Evolutionary conservation across 495 filamentous ascomycete species (phyloP), one percentile per base, ranked within the genome.

Genomic region (Aeminium ludgeri): DNA sequence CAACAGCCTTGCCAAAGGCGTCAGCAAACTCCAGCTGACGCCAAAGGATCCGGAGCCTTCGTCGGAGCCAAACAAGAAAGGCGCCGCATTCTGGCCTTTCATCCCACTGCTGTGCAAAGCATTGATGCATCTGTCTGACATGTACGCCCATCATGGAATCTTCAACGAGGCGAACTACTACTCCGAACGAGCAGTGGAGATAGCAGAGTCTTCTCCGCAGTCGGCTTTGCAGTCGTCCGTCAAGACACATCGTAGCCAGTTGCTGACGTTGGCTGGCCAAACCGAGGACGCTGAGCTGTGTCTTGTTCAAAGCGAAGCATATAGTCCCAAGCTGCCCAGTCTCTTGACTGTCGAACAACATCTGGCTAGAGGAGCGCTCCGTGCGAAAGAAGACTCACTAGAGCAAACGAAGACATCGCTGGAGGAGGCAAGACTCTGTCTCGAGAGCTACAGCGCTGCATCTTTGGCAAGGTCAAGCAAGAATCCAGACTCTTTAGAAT

Each of bases 151-250:
- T 40, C 70, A 86, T 51, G 87, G 91, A 34, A 69, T 94, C 56
- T 81, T 85, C 49, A 76, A 80, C 37, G 91, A 96, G 55, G 80
- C 86, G 6, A 63, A 87, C n/a, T 89, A 85, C 58, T 92, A 92
- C 50, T 71, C 78, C 6, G 78, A 94, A 46, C 78, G 92, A 53
- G 83, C 83, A 1, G 63, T 80, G 37, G 83, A 81, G 55, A 73
- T 93, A 44, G 84, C 81, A 36, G 66, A 71, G 32, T 72, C 76
- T 10, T 70, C 78, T 7, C 62, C 69, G 28, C 76, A 83, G 2
- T 67, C 71, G 47, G 62, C 70, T 13, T 71, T 77, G 30, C 49
- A 68, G 8, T 62, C 69, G 3, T 58, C 69, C 20, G 16, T 44
- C 10, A 15, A 20, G 18, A 36, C 10, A n/a, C 44, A 44, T 20